These are phyloP conservation scores for Lasiodiplodia theobromae DNA, from an alignment of 2,329 filamentous ascomycete genomes.

Conservation along the genomic window DNA sequence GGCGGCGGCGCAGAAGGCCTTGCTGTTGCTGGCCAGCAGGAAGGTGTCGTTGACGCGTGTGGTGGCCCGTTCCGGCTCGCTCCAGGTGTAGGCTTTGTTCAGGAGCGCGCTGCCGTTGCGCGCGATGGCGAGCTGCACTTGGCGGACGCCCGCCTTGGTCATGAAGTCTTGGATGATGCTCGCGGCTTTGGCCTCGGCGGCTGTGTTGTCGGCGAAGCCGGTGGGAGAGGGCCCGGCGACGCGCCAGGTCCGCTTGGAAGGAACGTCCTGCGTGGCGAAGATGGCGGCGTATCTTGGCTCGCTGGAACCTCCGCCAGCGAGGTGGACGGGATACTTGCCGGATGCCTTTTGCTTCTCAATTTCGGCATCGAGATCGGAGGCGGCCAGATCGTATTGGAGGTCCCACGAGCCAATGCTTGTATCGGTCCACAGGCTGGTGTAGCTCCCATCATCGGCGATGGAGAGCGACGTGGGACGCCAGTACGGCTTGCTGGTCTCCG, in stretches of 20 bases:
- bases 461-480: slow-evolving; percentile 37
- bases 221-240: slow-evolving; percentile 32
- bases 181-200: background rate
- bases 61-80: slow-evolving; percentile 33
- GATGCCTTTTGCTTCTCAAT: slow-evolving; percentile 30
- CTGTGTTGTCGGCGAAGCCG: slow-evolving; percentile 36
- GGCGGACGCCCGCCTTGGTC: slow-evolving; percentile 34
- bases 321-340: slow-evolving; percentile 33
- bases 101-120: slow-evolving; percentile 35
- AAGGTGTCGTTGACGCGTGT: slow-evolving; percentile 34
- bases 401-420: slow-evolving; percentile 37
- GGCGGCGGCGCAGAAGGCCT: slow-evolving; percentile 37
- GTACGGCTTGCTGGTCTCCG: slow-evolving; percentile 35
- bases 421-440: slow-evolving; percentile 36
- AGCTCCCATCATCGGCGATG: slow-evolving; percentile 32
- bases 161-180: slow-evolving; percentile 35
- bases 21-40: slow-evolving; percentile 37
- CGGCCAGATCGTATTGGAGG: slow-evolving; percentile 32
- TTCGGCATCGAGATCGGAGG: slow-evolving; percentile 32
- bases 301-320: slow-evolving; percentile 32
- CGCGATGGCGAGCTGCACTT: slow-evolving; percentile 37
- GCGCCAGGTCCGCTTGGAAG: slow-evolving; percentile 35
- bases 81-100: slow-evolving; percentile 36
- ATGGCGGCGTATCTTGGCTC: slow-evolving; percentile 34
- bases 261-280: slow-evolving; percentile 34